A percentile compares a stretch with the other conserved stretches of the same genome.
phyloP scores from a whole-genome alignment of 164 flowering plant species.

The Tetrastigma voinierianum region DNA sequence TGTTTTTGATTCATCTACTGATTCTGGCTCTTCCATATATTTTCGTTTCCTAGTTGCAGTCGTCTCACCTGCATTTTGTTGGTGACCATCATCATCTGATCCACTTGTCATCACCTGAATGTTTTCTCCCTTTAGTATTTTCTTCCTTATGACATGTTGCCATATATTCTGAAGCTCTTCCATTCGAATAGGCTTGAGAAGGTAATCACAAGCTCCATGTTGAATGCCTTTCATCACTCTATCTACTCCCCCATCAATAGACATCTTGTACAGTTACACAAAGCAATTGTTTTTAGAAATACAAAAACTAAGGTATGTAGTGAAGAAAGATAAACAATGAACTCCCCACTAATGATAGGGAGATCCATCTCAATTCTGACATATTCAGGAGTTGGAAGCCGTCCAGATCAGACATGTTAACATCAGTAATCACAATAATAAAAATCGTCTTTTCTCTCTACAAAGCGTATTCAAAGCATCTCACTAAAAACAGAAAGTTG shows the following conservation, averaged over 20 bases:
- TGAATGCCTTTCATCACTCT: slow-evolving; percentile 23
- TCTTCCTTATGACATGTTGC: not conserved
- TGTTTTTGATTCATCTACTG: slow-evolving; percentile 2
- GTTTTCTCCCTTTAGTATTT: too few relatives aligned
- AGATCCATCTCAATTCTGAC: slow-evolving; percentile 26
- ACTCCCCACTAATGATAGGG: slow-evolving; percentile 27
- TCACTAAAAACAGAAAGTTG: slow-evolving; percentile 6
- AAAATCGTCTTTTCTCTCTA: slow-evolving; percentile 14
- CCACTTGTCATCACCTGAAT: too few relatives aligned
- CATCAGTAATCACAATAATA: slow-evolving; percentile 23
- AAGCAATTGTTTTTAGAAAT: not conserved
- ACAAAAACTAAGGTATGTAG: not conserved
- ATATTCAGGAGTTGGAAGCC: slow-evolving; percentile 25
- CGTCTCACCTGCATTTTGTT: slow-evolving; percentile 2
- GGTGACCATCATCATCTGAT: slow-evolving; percentile 7
- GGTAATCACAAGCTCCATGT: slow-evolving; percentile 36
- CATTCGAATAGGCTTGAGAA: slow-evolving; percentile 32
- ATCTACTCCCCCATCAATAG: slow-evolving; percentile 18
- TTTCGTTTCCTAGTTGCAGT: slow-evolving; percentile 4
- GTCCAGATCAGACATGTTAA: slow-evolving; percentile 22
- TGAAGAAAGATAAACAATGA: not conserved
- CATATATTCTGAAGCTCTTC: slow-evolving; percentile 34
- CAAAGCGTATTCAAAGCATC: slow-evolving; percentile 18
- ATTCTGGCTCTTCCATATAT: slow-evolving; percentile 5
- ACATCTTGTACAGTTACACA: slow-evolving; percentile 18